phyloP scores from a whole-genome alignment of 129 eudicot species.

The Pittosporum tobira region DNA sequence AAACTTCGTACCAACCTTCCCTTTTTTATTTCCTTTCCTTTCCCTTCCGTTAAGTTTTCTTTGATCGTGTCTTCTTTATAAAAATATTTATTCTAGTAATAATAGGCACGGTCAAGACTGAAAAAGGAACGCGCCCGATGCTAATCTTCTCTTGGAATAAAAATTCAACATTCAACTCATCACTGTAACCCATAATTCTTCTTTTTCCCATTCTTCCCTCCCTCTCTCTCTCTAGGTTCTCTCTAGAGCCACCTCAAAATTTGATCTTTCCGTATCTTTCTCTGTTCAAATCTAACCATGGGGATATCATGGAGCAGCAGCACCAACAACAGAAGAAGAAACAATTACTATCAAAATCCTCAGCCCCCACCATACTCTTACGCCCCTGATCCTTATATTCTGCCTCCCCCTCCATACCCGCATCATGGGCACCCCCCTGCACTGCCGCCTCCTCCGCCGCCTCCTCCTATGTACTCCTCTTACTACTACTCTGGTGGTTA shows the following conservation, averaged over 20 bases:
- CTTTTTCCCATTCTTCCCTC: neutral
- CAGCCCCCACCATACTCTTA: constrained; percentile 26
- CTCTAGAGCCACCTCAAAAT: constrained; percentile 8
- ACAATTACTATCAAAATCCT: constrained; percentile 29
- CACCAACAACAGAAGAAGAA: constrained; percentile 38
- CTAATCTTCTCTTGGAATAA: neutral
- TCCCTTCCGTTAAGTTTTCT: neutral
- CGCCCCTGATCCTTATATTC: constrained; percentile 29
- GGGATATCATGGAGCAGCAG: constrained; percentile 42
- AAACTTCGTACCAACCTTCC: constrained; percentile 1
- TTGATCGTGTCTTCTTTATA: neutral
- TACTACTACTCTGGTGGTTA: constrained; percentile 33
- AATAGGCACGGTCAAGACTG: too few relatives aligned
- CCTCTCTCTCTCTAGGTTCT: neutral
- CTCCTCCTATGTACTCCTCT: constrained; percentile 21
- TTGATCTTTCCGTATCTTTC: neutral
- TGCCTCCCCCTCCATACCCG: constrained; percentile 24
- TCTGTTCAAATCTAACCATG: constrained; percentile 16
- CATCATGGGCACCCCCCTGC: constrained; percentile 38
- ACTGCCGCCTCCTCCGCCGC: constrained; percentile 22
- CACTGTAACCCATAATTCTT: constrained; percentile 14
- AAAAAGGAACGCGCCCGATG: neutral
- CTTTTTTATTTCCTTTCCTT: neutral
- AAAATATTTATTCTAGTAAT: too few relatives aligned
- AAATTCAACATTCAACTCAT: neutral